Conservation (phyloP, 2,329 filamentous ascomycete species). For the Dactylellina leptospora region DNA sequence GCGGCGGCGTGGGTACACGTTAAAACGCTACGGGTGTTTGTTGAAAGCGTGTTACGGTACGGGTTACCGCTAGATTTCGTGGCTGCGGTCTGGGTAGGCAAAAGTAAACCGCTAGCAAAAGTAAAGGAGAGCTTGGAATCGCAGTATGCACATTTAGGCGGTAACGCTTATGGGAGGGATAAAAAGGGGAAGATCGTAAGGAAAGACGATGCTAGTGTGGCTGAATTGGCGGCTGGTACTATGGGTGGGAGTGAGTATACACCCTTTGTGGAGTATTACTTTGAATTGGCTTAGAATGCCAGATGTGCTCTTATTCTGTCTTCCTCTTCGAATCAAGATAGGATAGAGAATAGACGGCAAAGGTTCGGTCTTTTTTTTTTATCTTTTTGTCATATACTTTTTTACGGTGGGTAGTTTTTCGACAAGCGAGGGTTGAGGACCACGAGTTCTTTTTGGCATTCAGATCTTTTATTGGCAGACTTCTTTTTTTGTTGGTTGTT, state of each 20-base stretch:
- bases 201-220: constrained; percentile 83
- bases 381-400: constrained; percentile 1
- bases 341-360: not conserved
- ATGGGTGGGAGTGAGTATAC: constrained; percentile 82
- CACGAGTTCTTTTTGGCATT: not conserved
- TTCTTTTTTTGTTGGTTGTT: constrained; percentile 10
- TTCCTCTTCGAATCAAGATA: not conserved
- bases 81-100: constrained; percentile 66
- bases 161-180: constrained; percentile 91
- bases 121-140: constrained; percentile 80
- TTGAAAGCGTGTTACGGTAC: constrained; percentile 97
- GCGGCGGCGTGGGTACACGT: constrained; percentile 97
- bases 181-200: constrained; percentile 85
- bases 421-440: constrained; percentile 4
- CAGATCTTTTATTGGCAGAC: not conserved
- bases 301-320: not conserved
- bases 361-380: constrained; percentile 2
- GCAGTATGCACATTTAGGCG: constrained; percentile 88
- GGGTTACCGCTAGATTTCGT: constrained; percentile 91
- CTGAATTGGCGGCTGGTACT: constrained; percentile 83
- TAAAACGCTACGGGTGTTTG: constrained; percentile 88
- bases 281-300: constrained; percentile 70
- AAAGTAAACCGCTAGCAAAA: constrained; percentile 77
- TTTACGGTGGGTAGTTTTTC: not conserved
- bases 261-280: constrained; percentile 95